Evolutionary conservation across 2,329 filamentous ascomycete species (phyloP).

Genomic region (Clonostachys chloroleuca): DNA sequence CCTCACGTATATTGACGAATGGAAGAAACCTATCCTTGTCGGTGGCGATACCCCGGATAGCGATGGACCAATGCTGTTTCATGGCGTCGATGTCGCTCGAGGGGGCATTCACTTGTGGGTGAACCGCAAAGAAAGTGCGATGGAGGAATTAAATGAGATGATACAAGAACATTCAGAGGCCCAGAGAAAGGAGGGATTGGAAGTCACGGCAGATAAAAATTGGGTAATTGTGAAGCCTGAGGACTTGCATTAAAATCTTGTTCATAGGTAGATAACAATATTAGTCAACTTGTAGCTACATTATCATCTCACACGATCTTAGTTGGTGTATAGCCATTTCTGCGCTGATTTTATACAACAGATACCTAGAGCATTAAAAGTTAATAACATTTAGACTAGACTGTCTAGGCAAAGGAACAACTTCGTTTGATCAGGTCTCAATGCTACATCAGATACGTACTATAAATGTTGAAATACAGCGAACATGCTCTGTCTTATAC

Average conservation of each 20-base stretch:
- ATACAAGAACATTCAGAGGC: slow-evolving; percentile 22
- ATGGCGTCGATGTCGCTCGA: slow-evolving; percentile 32
- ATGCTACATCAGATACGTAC: no score
- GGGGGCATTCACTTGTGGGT: slow-evolving; percentile 36
- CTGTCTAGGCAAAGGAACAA: no score
- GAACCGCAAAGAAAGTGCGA: slow-evolving; percentile 26
- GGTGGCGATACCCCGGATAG: slow-evolving; percentile 36
- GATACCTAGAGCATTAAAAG: no score
- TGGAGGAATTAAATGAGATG: slow-evolving; percentile 27
- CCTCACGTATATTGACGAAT: slow-evolving; percentile 33
- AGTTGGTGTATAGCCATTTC: no score
- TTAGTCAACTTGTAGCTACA: no score
- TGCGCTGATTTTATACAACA: no score
- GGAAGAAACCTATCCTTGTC: slow-evolving; percentile 34
- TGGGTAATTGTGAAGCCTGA: slow-evolving; percentile 34
- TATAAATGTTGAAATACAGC: no score
- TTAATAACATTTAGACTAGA: no score
- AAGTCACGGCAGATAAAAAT: slow-evolving; percentile 37
- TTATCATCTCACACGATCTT: no score
- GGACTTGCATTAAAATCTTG: slow-evolving; percentile 22
- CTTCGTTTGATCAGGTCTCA: no score
- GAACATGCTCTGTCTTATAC: no score
- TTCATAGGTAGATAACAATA: no score
- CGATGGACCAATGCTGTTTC: slow-evolving; percentile 38
- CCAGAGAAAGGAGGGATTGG: slow-evolving; percentile 24